Percentiles rank a stretch among this genome's conserved stretches.
Evolutionary conservation across 495 filamentous ascomycete species (phyloP).

Genomic region (Bathelium albidoporum): DNA sequence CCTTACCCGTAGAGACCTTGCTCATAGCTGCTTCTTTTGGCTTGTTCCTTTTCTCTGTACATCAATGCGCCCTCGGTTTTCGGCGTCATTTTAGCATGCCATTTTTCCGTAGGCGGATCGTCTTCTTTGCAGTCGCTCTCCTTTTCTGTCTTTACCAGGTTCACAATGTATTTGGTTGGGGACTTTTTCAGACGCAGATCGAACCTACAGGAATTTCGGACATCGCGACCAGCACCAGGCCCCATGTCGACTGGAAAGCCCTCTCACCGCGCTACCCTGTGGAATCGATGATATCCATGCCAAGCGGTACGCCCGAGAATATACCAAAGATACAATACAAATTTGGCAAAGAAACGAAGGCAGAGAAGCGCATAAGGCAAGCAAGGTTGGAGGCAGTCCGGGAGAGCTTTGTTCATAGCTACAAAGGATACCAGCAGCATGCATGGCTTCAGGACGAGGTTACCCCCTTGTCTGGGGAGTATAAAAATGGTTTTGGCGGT

Average conservation of each 20-base stretch:
- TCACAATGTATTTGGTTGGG: not conserved
- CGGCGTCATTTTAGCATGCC: not conserved
- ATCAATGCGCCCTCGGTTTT: not conserved
- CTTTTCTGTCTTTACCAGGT: not conserved
- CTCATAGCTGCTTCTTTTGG: not conserved
- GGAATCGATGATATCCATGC: conserved; percentile 9
- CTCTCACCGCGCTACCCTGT: conserved; percentile 17
- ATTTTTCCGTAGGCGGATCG: conserved; percentile 3
- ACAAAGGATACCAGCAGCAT: conserved; percentile 63
- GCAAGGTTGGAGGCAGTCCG: conserved; percentile 50
- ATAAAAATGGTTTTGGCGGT: conserved; percentile 29
- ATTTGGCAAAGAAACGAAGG: conserved; percentile 42
- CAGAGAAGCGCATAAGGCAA: conserved; percentile 30
- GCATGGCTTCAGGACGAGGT: conserved; percentile 79
- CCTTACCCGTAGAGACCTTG: not conserved
- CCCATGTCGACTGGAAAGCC: conserved; percentile 14
- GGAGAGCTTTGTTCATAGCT: conserved; percentile 57
- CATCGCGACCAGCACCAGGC: not conserved
- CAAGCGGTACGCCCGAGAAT: conserved; percentile 7
- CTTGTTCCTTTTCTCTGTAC: not conserved
- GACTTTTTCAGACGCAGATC: not conserved
- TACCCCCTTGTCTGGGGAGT: conserved; percentile 49
- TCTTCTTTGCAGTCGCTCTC: not conserved
- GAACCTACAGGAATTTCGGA: not conserved
- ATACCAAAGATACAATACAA: conserved; percentile 21